Base-by-base conservation (phyloP, 2,329 filamentous ascomycete species). In the Colletotrichum graminicola region DNA sequence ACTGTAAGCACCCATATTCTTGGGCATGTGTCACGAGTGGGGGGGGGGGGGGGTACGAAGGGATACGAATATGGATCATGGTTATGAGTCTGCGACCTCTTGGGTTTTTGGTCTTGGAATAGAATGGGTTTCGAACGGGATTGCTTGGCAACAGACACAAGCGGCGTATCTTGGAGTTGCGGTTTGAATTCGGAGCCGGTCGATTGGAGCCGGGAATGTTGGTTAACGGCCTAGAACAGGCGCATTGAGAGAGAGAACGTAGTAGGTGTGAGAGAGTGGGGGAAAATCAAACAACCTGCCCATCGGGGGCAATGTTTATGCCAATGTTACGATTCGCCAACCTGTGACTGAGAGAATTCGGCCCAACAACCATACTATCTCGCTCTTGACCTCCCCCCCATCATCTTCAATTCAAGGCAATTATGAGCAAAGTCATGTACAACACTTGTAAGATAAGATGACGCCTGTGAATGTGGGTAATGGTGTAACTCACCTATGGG, bases 101-200 rank as follows among this genome's bases (percentile, higher is more conserved):
- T 45, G 54, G 47, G 26, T 41, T 59, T 59, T 39, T 45, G 29
- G 62, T 39, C 23, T 39, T 26, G 36, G 54, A 45, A n/a, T 55
- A 54, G 67, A 69, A 36, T 23, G 29, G 51, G 54, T 26, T 14
- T 14, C 29, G 26, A 39, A 45, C 6, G 29, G 45, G 29, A 32
- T 55, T 39, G 67, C 54, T 66, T 66, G 62, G 10, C 14, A 32
- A 69, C 29, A 34, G 8, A 60, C 39, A 62, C 34, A 60, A 43
- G 49, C 51, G 67, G 67, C 67, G 67, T 55, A 57, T 36, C 26
- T 43, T 47, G 67, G 67, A 61, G 62, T 70, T 70, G 52, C 5
- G 16, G 47, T 34, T n/a, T 56, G 39, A 21, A 41, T 26, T 57
- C 18, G 16, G 41, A 47, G 41, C 4, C 29, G 41, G 23, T 26